These are phyloP conservation scores for Amniculicola lignicola DNA, from an alignment of 495 filamentous ascomycete genomes.

Conservation along the genomic window DNA sequence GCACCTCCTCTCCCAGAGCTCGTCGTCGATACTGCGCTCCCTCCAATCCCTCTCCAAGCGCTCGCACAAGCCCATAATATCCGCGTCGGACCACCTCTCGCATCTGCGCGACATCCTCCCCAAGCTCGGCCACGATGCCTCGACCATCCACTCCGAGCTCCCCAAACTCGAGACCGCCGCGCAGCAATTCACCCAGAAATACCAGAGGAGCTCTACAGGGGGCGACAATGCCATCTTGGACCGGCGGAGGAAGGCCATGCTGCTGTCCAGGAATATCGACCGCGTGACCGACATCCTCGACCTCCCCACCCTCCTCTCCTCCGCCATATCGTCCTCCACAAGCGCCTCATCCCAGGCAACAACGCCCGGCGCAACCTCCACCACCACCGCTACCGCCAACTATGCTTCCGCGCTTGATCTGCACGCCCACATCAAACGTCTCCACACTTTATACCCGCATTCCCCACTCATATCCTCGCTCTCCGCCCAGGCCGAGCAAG, in stretches of 20 bases:
- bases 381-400: conserved; percentile 54
- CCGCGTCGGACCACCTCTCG: conserved; percentile 72
- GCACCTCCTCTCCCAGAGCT: conserved; percentile 72
- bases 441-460: conserved; percentile 77
- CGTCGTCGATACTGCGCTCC: conserved; percentile 78
- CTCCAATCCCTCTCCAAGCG: conserved; percentile 86
- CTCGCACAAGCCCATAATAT: conserved; percentile 84
- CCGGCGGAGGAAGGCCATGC: conserved; percentile 73
- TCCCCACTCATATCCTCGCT: conserved; percentile 73
- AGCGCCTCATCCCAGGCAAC: conserved; percentile 33
- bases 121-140: conserved; percentile 59
- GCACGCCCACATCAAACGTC: conserved; percentile 85
- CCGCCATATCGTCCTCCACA: conserved; percentile 63
- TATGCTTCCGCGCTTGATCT: conserved; percentile 90
- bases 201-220: conserved; percentile 67
- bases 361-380: conserved; percentile 38
- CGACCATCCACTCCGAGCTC: conserved; percentile 64
- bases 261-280: conserved; percentile 86
- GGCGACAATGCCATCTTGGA: conserved; percentile 74
- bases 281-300: conserved; percentile 87
- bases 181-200: conserved; percentile 75
- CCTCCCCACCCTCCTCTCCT: conserved; percentile 78
- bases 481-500: conserved; percentile 72
- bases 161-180: conserved; percentile 78
- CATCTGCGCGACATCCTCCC: conserved; percentile 66